Conservation (phyloP, 164 flowering plant species). For the Piper longum region DNA sequence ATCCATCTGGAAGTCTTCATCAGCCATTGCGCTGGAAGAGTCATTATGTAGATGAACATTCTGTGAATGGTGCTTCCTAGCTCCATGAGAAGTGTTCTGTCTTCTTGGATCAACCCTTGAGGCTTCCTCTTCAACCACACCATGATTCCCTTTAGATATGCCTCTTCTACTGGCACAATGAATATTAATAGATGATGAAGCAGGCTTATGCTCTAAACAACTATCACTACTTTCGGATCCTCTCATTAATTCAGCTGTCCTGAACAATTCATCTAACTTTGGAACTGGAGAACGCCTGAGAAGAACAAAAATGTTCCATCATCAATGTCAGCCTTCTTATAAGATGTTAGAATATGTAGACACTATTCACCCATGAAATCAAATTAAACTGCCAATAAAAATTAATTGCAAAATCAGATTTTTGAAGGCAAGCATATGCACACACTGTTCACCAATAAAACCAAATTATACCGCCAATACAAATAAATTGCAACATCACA, state of each 20-base stretch:
- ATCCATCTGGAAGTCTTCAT: conserved; percentile 5
- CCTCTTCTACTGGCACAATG: conserved; percentile 4
- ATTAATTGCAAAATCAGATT: too few species aligned
- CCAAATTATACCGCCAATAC: too few species aligned
- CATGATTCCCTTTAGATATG: conserved; percentile 5
- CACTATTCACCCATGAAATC: neutral
- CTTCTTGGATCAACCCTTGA: conserved; percentile 1
- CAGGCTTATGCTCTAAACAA: conserved; percentile 16
- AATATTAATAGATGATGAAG: conserved; percentile 9
- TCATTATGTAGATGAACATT: conserved; percentile 5
- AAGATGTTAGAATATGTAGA: too few species aligned
- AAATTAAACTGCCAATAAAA: too few species aligned
- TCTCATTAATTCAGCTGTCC: conserved; percentile 21
- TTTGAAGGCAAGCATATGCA: too few species aligned
- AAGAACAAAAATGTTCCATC: conserved; percentile 5
- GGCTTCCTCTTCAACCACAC: conserved; percentile 7
- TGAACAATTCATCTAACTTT: conserved; percentile 15
- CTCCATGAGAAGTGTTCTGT: conserved; percentile 4
- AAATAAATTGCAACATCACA: too few species aligned
- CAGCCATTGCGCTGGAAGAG: conserved; percentile 11
- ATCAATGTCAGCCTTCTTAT: neutral
- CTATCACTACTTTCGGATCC: conserved; percentile 49
- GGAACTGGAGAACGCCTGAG: conserved; percentile 16
- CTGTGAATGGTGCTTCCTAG: conserved; percentile 5
- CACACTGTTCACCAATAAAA: too few species aligned